Percentiles rank a stretch among this genome's conserved stretches.
phyloP scores from a whole-genome alignment of 2,329 filamentous ascomycete species.

The Trichoderma brevicompactum region DNA sequence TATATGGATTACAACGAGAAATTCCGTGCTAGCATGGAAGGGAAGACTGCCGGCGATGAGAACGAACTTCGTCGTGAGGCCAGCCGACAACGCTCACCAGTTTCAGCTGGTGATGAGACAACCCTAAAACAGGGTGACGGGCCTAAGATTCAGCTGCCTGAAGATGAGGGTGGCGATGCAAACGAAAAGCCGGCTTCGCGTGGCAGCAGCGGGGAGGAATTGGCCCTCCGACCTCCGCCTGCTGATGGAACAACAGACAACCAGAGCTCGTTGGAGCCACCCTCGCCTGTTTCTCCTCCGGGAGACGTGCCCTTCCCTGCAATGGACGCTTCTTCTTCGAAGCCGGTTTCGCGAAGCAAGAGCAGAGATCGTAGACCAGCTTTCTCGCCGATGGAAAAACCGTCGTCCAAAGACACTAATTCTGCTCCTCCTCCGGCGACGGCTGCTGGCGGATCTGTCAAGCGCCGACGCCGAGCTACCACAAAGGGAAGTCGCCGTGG shows the following conservation, averaged over 20 bases:
- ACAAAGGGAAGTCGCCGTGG: constrained; percentile 71
- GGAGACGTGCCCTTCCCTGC: constrained; percentile 54
- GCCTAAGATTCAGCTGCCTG: constrained; percentile 40
- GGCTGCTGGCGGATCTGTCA: constrained; percentile 55
- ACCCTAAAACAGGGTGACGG: constrained; percentile 43
- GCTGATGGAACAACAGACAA: constrained; percentile 32
- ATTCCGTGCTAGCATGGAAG: constrained; percentile 71
- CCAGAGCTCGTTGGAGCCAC: constrained; percentile 40
- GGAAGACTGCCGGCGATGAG: constrained; percentile 58
- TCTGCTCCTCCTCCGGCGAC: constrained; percentile 34
- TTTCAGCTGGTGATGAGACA: constrained; percentile 41
- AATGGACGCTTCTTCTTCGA: constrained; percentile 47
- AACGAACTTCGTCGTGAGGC: constrained; percentile 50
- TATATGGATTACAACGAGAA: constrained; percentile 76
- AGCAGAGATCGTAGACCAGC: constrained; percentile 58
- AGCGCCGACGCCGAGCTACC: constrained; percentile 67
- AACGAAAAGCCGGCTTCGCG: constrained; percentile 42
- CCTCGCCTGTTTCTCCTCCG: constrained; percentile 45
- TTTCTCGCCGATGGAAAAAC: constrained; percentile 59
- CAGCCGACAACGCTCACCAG: constrained; percentile 38
- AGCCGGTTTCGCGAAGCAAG: constrained; percentile 45
- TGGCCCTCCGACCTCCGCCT: constrained; percentile 31
- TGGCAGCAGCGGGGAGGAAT: constrained; percentile 22
- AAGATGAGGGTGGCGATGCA: constrained; percentile 33
- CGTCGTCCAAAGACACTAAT: constrained; percentile 45